Percentiles rank a stretch among this genome's conserved stretches.
Evolutionary conservation across 129 eudicot genomes (phyloP).

Genomic region (Rutidosis leptorrhynchoides): DNA sequence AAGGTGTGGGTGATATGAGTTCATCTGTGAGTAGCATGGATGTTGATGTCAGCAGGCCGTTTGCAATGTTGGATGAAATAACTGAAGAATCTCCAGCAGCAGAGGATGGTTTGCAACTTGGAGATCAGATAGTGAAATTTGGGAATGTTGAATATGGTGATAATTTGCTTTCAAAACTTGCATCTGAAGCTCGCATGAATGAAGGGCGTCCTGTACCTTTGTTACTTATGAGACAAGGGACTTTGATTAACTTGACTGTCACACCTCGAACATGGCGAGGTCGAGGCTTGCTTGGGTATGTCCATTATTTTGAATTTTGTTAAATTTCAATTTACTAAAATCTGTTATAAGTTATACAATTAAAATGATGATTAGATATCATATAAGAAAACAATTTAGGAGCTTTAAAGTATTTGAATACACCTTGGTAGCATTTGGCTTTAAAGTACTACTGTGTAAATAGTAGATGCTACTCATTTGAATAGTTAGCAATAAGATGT

Average conservation of each 20-base stretch:
- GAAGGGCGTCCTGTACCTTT: slow-evolving; percentile 58
- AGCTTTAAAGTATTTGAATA: neutral
- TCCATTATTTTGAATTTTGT: neutral
- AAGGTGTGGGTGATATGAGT: slow-evolving; percentile 23
- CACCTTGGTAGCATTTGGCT: neutral
- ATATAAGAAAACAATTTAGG: neutral
- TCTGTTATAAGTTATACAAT: neutral
- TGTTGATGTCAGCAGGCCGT: slow-evolving; percentile 57
- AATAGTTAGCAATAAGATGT: neutral
- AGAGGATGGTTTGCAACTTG: slow-evolving; percentile 96
- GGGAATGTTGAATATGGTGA: slow-evolving; percentile 90
- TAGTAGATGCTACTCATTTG: neutral
- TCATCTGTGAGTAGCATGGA: slow-evolving; percentile 44
- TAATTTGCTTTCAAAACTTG: slow-evolving; percentile 62
- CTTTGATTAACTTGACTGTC: slow-evolving; percentile 50
- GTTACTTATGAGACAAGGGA: slow-evolving; percentile 76
- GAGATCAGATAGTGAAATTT: slow-evolving; percentile 85
- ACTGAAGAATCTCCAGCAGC: slow-evolving; percentile 92
- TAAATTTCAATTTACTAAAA: no score
- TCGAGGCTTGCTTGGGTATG: slow-evolving; percentile 92
- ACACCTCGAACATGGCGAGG: slow-evolving; percentile 95
- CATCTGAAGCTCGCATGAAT: slow-evolving; percentile 78
- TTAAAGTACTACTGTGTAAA: no score
- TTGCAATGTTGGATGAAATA: slow-evolving; percentile 95
- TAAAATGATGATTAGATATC: neutral